Conservation (phyloP, 2,329 filamentous ascomycete genomes). For the Dactylellina haptotyla region DNA sequence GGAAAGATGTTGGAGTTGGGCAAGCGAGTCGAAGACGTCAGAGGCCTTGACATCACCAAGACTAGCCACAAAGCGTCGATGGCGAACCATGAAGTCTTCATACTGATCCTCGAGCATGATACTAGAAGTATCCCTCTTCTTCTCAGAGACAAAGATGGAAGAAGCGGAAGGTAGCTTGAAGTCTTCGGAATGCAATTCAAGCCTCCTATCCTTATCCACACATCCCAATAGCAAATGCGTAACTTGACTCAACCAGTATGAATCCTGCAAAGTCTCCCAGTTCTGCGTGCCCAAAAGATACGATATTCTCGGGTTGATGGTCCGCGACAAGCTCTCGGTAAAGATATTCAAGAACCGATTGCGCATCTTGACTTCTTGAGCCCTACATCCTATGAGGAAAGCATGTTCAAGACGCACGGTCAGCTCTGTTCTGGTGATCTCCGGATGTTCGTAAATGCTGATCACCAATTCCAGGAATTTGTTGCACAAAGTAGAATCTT, state of each 20-base stretch:
- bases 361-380: conserved; percentile 94
- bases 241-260: conserved; percentile 96
- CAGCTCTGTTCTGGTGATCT: conserved; percentile 91
- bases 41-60: conserved; percentile 85
- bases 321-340: conserved; percentile 91
- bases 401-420: conserved; percentile 98
- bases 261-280: conserved; percentile 94
- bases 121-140: conserved; percentile 72
- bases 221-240: conserved; percentile 91
- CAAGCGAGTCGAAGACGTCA: conserved; percentile 88
- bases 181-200: conserved; percentile 83
- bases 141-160: conserved; percentile 75
- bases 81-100: conserved; percentile 78
- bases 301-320: conserved; percentile 86
- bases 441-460: conserved; percentile 96
- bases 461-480: conserved; percentile 97
- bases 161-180: conserved; percentile 81
- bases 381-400: conserved; percentile 93
- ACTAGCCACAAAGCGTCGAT: conserved; percentile 84
- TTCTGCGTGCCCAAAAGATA: conserved; percentile 85
- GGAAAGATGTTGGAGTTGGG: conserved; percentile 91
- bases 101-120: conserved; percentile 83
- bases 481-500: conserved; percentile 83
- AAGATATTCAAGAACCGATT: conserved; percentile 97
- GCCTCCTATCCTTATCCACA: conserved; percentile 81